Percentiles rank a stretch among this genome's conserved stretches.
Conservation (phyloP, 257 asterid genomes). For the Haberlea rhodopensis region DNA sequence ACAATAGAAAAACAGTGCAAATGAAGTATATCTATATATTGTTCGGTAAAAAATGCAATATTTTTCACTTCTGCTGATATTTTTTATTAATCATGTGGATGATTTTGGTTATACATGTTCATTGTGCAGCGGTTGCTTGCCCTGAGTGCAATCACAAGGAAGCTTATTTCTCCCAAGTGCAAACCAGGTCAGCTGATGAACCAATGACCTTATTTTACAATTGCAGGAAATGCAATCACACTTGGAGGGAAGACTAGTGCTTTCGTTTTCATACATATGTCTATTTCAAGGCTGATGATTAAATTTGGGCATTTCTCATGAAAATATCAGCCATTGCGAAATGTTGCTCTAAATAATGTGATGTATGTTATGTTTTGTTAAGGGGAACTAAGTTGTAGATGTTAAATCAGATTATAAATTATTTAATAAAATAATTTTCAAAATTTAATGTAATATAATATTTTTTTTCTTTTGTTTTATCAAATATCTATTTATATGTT, state of each 20-base stretch:
- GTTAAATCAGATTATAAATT: too few species aligned
- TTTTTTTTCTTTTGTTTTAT: too few species aligned
- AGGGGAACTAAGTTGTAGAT: too few species aligned
- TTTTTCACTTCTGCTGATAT: background rate
- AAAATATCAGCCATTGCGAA: too few species aligned
- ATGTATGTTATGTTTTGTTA: too few species aligned
- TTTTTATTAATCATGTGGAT: background rate
- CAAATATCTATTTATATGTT: too few species aligned
- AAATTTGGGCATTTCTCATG: background rate
- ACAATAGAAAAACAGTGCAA: background rate
- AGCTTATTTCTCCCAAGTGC: constrained; percentile 46
- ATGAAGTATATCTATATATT: background rate
- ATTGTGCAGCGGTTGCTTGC: constrained; percentile 44
- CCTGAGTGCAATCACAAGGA: constrained; percentile 42
- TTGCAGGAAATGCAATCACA: constrained; percentile 47
- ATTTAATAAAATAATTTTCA: too few species aligned
- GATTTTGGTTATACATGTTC: constrained; percentile 7
- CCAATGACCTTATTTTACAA: constrained; percentile 61
- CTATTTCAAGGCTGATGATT: background rate
- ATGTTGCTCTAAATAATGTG: too few species aligned
- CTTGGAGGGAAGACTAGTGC: constrained; percentile 54
- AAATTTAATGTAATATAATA: too few species aligned
- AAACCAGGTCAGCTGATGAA: constrained; percentile 77
- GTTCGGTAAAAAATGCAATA: background rate
- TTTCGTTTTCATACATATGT: background rate